Evolutionary conservation across 164 flowering plant species (phyloP).

Genomic region (Stephania yunnanensis): DNA sequence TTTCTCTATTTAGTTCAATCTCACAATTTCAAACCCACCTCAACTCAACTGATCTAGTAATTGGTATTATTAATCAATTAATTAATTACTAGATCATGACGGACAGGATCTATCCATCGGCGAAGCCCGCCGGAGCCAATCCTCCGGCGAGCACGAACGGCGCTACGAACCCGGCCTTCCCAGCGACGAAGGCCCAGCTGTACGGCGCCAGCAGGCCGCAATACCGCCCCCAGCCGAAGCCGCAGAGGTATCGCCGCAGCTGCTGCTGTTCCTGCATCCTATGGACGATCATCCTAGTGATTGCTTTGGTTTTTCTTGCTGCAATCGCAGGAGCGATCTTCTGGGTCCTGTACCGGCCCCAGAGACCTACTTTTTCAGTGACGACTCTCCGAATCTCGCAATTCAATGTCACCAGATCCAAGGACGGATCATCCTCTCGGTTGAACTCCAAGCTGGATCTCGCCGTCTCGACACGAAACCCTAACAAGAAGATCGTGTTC

Average conservation of each 20-base stretch:
- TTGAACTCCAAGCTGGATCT: conserved; percentile 42
- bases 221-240: conserved; percentile 60
- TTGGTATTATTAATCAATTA: background rate
- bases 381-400: conserved; percentile 44
- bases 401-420: conserved; percentile 53
- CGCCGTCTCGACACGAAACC: conserved; percentile 52
- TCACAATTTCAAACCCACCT: background rate
- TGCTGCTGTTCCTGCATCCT: conserved; percentile 55
- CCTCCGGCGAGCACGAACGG: conserved; percentile 5
- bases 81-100: background rate
- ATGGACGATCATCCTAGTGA: conserved; percentile 42
- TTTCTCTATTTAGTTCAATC: background rate
- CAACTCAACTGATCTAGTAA: background rate
- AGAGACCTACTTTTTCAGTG: conserved; percentile 63
- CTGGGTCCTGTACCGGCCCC: conserved; percentile 75
- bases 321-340: conserved; percentile 50
- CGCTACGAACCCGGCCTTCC: conserved; percentile 30
- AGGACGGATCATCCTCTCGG: conserved; percentile 13
- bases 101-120: conserved; percentile 2
- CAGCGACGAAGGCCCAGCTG: conserved; percentile 56
- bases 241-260: conserved; percentile 38
- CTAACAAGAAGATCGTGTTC: conserved; percentile 56
- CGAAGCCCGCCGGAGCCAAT: conserved; percentile 16
- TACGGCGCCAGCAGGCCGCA: conserved; percentile 59
- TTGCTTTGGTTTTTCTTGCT: conserved; percentile 38